Conservation (phyloP, 768 basidiomycete species). For the Pisolithus marmoratus region DNA sequence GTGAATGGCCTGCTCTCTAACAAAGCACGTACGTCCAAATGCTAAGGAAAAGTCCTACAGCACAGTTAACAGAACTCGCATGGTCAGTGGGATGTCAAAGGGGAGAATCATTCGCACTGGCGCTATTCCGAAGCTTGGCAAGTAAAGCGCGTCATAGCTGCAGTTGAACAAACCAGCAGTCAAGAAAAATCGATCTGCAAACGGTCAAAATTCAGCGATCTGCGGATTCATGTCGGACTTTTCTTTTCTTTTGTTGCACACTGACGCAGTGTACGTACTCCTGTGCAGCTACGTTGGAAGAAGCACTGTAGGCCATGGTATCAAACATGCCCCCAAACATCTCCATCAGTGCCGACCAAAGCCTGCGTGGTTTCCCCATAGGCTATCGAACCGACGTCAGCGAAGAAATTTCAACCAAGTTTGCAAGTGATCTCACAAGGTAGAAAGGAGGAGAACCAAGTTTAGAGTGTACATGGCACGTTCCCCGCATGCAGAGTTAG, state of each 20-base stretch:
- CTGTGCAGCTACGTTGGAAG: conserved; percentile 11
- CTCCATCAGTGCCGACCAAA: conserved; percentile 27
- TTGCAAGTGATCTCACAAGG: conserved; percentile 13
- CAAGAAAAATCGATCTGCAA: conserved; percentile 19
- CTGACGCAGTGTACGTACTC: conserved; percentile 24
- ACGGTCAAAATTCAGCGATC: not conserved
- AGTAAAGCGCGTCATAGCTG: conserved; percentile 17
- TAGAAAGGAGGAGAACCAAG: conserved; percentile 24
- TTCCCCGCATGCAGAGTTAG: conserved; percentile 17
- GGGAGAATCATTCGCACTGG: conserved; percentile 4
- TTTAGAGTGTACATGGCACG: conserved; percentile 15
- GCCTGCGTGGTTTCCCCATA: conserved; percentile 27
- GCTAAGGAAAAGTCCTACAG: conserved; percentile 23
- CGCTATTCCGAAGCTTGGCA: conserved; percentile 22
- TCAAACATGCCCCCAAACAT: conserved; percentile 22
- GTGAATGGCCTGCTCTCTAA: not conserved
- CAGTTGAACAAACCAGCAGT: conserved; percentile 27
- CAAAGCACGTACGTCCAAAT: conserved; percentile 19
- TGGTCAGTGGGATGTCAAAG: no score
- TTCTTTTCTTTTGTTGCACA: no score
- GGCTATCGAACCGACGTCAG: conserved; percentile 7
- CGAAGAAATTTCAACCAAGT: no score
- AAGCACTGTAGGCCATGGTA: not conserved
- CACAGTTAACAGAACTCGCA: no score
- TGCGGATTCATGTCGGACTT: no score